A percentile compares a stretch with the other conserved stretches of the same genome.
These are phyloP conservation scores for Sarcocystis neurona DNA, from an alignment of 169 alveolate species.

Conservation along the genomic window DNA sequence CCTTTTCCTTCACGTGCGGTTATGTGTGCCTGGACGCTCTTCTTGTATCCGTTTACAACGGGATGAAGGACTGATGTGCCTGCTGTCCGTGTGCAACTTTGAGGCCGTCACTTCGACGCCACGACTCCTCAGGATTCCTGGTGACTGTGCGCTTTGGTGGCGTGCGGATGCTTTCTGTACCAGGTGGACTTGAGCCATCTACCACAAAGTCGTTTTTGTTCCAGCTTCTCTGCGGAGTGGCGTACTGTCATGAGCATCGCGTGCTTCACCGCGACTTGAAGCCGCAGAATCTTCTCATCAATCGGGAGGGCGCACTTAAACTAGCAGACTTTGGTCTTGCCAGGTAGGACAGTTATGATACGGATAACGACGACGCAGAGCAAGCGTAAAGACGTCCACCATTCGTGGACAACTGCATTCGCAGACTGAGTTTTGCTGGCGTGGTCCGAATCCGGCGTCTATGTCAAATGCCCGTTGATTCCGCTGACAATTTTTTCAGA, in stretches of 20 bases:
- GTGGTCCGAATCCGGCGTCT: no score
- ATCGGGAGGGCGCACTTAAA: constrained; percentile 90
- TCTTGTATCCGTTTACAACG: no score
- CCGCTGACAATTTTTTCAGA: constrained; percentile 51
- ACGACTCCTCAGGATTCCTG: no score
- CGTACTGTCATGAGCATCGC: constrained; percentile 97
- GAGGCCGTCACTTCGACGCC: not conserved
- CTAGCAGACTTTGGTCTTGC: constrained; percentile 99
- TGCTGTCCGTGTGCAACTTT: no score
- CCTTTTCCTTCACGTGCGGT: no score
- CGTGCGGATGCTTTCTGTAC: not conserved
- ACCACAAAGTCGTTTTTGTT: constrained; percentile 90
- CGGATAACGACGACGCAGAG: no score
- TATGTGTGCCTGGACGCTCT: no score
- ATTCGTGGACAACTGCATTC: not conserved
- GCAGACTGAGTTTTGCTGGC: not conserved
- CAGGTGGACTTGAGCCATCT: constrained; percentile 85
- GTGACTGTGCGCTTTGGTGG: no score
- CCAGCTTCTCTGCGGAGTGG: constrained; percentile 96
- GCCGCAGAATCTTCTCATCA: constrained; percentile 97
- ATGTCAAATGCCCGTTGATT: constrained; percentile 40
- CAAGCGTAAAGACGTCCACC: not conserved
- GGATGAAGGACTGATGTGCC: no score
- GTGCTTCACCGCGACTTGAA: constrained; percentile 99
- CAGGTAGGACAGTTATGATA: constrained; percentile 76